Evolutionary conservation across 2,329 filamentous ascomycete genomes (phyloP).

Genomic region (Pseudocercospora fuligena): DNA sequence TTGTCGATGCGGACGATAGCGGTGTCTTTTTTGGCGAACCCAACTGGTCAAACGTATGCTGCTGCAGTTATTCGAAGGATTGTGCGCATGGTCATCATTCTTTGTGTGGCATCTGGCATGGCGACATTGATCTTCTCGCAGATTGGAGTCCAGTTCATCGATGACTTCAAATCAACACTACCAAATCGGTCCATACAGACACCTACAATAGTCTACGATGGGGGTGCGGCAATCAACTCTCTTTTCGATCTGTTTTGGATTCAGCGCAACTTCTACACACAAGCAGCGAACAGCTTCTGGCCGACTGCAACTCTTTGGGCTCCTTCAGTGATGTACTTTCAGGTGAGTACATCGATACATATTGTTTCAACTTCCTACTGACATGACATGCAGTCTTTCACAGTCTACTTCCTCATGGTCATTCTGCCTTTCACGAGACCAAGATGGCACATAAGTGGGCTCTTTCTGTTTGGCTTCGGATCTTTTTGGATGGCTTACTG

Average conservation of each 20-base stretch:
- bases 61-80: conserved; percentile 49
- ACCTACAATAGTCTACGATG: conserved; percentile 42
- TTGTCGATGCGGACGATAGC: conserved; percentile 51
- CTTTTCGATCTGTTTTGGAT: conserved; percentile 55
- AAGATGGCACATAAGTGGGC: conserved; percentile 47
- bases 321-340: conserved; percentile 51
- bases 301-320: conserved; percentile 55
- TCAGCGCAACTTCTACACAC: conserved; percentile 43
- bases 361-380: neutral
- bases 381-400: conserved; percentile 43
- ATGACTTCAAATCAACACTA: conserved; percentile 44
- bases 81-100: conserved; percentile 49
- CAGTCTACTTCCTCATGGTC: conserved; percentile 55
- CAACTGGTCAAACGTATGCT: conserved; percentile 43
- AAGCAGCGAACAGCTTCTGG: conserved; percentile 50
- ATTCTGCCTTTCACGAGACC: conserved; percentile 51
- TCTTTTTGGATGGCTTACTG: conserved; percentile 40
- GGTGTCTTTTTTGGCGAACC: conserved; percentile 48
- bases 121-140: conserved; percentile 44
- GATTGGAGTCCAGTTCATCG: conserved; percentile 42
- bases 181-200: conserved; percentile 45
- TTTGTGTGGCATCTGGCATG: conserved; percentile 48
- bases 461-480: conserved; percentile 36
- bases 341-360: conserved; percentile 28
- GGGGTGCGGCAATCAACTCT: conserved; percentile 52